Percentiles rank a stretch among this genome's conserved stretches.
These are phyloP conservation scores for Backusella circina DNA, from an alignment of 192 early-diverging fungal genomes.

Conservation along the genomic window DNA sequence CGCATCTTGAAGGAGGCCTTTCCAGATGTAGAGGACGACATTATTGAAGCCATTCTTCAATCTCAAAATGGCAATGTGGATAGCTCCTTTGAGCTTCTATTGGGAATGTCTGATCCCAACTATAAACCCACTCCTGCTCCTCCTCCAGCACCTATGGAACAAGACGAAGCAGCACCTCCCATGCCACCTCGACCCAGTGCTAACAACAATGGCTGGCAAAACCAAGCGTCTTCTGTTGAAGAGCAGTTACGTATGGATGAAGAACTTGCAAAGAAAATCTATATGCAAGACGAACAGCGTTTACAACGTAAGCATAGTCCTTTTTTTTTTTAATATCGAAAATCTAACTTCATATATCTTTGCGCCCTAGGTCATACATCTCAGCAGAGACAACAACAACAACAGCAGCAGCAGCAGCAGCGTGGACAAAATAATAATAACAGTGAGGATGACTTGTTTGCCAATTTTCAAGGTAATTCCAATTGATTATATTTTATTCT, in stretches of 20 bases:
- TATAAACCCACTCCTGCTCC: conserved; percentile 35
- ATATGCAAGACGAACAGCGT: conserved; percentile 45
- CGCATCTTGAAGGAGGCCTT: conserved; percentile 48
- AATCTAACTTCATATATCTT: not conserved
- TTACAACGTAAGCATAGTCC: not conserved
- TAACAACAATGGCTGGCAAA: conserved; percentile 22
- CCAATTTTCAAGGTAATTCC: conserved; percentile 33
- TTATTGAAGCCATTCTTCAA: conserved; percentile 48
- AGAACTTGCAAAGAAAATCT: conserved; percentile 48
- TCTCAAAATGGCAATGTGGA: conserved; percentile 45
- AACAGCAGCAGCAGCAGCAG: conserved; percentile 33
- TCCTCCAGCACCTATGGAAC: not conserved
- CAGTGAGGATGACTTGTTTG: conserved; percentile 23
- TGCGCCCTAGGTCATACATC: not conserved
- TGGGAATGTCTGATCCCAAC: conserved; percentile 53
- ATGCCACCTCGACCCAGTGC: conserved; percentile 31
- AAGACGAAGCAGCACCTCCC: conserved; percentile 16
- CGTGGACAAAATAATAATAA: not conserved
- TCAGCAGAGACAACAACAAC: conserved; percentile 24
- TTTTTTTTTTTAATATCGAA: too few relatives aligned
- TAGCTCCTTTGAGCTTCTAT: conserved; percentile 44
- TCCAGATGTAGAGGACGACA: conserved; percentile 46
- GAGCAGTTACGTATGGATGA: conserved; percentile 55
- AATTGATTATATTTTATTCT: too few relatives aligned
- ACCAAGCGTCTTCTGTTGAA: conserved; percentile 18